Evolutionary conservation across 169 alveolate species (phyloP), one percentile per base, ranked within the genome.

Genomic region (Theileria sp.): DNA sequence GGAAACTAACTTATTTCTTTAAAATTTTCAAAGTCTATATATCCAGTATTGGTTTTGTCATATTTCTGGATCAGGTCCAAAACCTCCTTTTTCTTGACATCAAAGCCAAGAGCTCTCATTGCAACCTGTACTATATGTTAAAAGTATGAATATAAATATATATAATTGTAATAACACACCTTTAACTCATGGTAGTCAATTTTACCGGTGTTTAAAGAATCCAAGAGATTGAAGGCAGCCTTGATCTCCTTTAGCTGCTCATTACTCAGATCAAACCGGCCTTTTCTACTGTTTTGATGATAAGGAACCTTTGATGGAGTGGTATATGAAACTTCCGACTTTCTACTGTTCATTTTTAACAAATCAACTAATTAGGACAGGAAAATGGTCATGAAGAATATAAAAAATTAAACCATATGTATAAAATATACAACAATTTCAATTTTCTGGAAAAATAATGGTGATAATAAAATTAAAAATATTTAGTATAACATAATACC

Each of bases 181-280:
- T 97, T 98, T 30, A 98, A 94, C 81, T 98, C 99, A 88, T 96
- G 97, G 65, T 95, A 93, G 76, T 96, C 99, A 36, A 97, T 97
- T 74, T 79, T 92, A 21, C 99, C 99, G 21, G 98, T 94, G 30
- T 98, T 97, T 76, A 96, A 98, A 12, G 99, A 95, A 88, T 98
- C 99, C 86, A 98, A 96, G 51, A 98, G 92, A 77, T 98, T 99
- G 88, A 98, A 98, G 54, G 99, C 99, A 81, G 98, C 99, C 77
- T 95, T 95, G 17, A 98, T 96, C 87, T 98, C 99, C 81, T 75
- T 87, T 44, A 87, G 70, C 32, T 89, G 94, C 69, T 89, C 92
- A 15, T 81, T 91, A 28, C 93, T 86, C 70, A 87, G 80, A 74
- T 83, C 92, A 51, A 81, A 71, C 32, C 87, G 66, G 5, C 91